Conservation (phyloP, 2,329 filamentous ascomycete genomes). For the Pseudogymnoascus sp. region DNA sequence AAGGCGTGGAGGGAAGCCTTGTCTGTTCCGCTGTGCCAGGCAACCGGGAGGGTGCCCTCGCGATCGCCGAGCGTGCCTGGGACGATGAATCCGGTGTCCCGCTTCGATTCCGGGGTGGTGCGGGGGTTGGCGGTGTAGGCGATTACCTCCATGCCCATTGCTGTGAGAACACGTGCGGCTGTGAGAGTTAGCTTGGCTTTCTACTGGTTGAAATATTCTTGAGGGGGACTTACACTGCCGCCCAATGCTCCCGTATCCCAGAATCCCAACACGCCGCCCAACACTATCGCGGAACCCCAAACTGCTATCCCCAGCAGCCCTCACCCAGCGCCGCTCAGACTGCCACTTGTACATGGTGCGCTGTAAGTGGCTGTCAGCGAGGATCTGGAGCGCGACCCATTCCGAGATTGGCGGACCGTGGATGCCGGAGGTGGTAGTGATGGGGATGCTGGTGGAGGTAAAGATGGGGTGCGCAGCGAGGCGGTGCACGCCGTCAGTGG, state of each 20-base stretch:
- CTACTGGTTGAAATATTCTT: not conserved
- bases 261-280: constrained; percentile 48
- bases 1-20: constrained; percentile 30
- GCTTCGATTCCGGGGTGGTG: constrained; percentile 48
- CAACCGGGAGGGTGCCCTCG: constrained; percentile 30
- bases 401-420: constrained; percentile 55
- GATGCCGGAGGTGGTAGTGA: constrained; percentile 32
- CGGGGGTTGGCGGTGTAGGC: constrained; percentile 59
- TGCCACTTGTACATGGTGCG: constrained; percentile 50
- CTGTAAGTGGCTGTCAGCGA: constrained; percentile 51
- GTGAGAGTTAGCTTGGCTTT: not conserved
- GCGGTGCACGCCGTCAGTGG: constrained; percentile 30
- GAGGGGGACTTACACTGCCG: constrained; percentile 33
- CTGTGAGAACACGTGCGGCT: constrained; percentile 47
- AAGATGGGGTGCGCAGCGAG: constrained; percentile 25
- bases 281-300: constrained; percentile 44
- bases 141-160: constrained; percentile 56
- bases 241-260: constrained; percentile 36
- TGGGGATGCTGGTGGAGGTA: constrained; percentile 29
- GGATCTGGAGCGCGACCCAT: constrained; percentile 58
- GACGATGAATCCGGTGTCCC: constrained; percentile 55
- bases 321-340: constrained; percentile 48
- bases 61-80: constrained; percentile 49
- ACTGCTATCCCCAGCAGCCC: constrained; percentile 16
- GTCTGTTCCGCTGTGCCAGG: constrained; percentile 32